Evolutionary conservation across 768 basidiomycete genomes (phyloP).

Genomic region (Auricularia auricula-judae): DNA sequence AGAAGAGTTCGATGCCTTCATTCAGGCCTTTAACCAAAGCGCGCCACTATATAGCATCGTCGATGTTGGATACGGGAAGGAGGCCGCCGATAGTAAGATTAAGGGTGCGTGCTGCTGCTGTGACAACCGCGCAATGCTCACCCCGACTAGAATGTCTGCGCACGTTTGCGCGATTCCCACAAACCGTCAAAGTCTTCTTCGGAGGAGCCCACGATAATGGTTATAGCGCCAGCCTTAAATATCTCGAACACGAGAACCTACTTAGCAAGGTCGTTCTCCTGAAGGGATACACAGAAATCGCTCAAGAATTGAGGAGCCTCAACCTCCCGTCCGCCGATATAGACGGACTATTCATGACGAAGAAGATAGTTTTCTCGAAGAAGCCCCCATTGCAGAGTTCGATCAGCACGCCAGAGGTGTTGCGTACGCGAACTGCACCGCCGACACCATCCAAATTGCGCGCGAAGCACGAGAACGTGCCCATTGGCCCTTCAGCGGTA

Average conservation of each 20-base stretch:
- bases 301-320: constrained; percentile 46
- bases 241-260: constrained; percentile 53
- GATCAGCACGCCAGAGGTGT: background rate
- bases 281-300: constrained; percentile 51
- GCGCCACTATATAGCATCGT: constrained; percentile 55
- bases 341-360: constrained; percentile 47
- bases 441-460: background rate
- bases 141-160: constrained; percentile 54
- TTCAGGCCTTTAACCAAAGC: constrained; percentile 61
- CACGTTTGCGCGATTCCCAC: constrained; percentile 51
- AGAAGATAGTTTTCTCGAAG: constrained; percentile 24
- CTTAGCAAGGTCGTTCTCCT: constrained; percentile 55
- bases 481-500: background rate
- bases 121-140: background rate
- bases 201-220: constrained; percentile 70
- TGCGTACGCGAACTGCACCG: background rate
- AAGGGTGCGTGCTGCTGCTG: constrained; percentile 35
- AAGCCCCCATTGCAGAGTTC: background rate
- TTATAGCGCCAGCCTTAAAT: constrained; percentile 50
- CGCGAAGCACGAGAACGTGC: background rate
- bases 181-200: constrained; percentile 57
- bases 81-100: constrained; percentile 66
- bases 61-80: constrained; percentile 61
- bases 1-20: constrained; percentile 50
- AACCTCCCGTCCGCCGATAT: constrained; percentile 41